A percentile compares a stretch with the other conserved stretches of the same genome.
These are phyloP conservation scores for Bombardia bombarda DNA, from an alignment of 495 filamentous ascomycete species.

Conservation along the genomic window DNA sequence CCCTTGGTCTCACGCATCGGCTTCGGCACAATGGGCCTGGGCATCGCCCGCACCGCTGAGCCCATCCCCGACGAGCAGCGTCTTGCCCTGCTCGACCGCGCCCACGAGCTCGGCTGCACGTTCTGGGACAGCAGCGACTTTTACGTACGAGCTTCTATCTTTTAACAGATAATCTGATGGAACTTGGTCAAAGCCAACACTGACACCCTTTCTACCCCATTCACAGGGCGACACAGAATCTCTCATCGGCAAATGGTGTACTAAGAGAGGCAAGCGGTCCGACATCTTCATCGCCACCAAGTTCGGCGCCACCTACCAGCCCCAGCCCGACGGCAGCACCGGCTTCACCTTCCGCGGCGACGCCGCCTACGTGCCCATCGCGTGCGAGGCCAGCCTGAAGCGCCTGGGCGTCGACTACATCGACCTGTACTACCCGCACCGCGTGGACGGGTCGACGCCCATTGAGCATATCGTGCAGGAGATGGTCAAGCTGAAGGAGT, in stretches of 20 bases:
- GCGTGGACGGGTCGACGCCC: slow-evolving; percentile 66
- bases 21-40: background rate
- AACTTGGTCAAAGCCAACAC: slow-evolving; percentile 43
- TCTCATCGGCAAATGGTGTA: too few species aligned
- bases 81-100: slow-evolving; percentile 37
- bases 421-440: slow-evolving; percentile 58
- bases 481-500: slow-evolving; percentile 59
- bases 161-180: too few species aligned
- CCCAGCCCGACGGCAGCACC: slow-evolving; percentile 58
- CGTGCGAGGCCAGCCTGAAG: slow-evolving; percentile 50
- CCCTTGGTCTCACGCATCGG: too few species aligned
- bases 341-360: slow-evolving; percentile 58
- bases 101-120: slow-evolving; percentile 36
- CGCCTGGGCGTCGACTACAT: slow-evolving; percentile 44
- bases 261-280: slow-evolving; percentile 63
- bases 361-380: slow-evolving; percentile 37
- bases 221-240: slow-evolving; percentile 40
- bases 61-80: slow-evolving; percentile 29
- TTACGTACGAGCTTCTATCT: too few species aligned
- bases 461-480: slow-evolving; percentile 80
- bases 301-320: slow-evolving; percentile 59
- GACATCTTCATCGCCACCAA: slow-evolving; percentile 61
- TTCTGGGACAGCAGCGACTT: slow-evolving; percentile 46
- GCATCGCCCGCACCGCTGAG: background rate
- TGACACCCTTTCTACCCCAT: background rate